Percentiles rank a stretch among this genome's conserved stretches.
Evolutionary conservation across 2,329 filamentous ascomycete genomes (phyloP).

Genomic region (Fusarium ambrosium): DNA sequence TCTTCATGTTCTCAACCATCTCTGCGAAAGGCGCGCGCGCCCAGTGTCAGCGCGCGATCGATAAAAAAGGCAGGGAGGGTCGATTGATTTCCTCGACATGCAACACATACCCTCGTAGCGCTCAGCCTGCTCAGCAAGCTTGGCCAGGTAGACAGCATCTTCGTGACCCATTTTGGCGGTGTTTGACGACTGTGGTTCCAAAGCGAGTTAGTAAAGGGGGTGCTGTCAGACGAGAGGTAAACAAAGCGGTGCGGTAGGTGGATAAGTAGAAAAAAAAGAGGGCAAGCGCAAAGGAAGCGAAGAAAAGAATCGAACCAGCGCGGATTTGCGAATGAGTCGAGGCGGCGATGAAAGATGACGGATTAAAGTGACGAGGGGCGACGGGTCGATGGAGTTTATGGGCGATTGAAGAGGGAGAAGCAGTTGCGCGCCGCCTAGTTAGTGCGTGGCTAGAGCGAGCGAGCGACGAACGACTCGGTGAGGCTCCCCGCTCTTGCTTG

Average conservation of each 20-base stretch:
- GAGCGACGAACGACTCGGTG: conserved; percentile 43
- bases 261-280: conserved; percentile 7
- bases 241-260: conserved; percentile 22
- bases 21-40: conserved; percentile 77
- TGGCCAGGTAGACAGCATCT: conserved; percentile 99
- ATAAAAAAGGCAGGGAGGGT: conserved; percentile 2
- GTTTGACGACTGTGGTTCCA: conserved; percentile 44
- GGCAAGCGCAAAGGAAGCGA: conserved; percentile 36
- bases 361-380: conserved; percentile 29
- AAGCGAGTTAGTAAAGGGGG: conserved; percentile 43
- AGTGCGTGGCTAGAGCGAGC: conserved; percentile 44
- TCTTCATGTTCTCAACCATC: conserved; percentile 99
- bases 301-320: conserved; percentile 24
- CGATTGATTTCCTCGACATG: neutral
- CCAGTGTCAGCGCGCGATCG: conserved; percentile 44
- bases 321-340: conserved; percentile 25
- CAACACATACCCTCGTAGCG: conserved; percentile 91
- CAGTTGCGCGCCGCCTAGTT: conserved; percentile 40
- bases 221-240: conserved; percentile 40
- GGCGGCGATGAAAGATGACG: conserved; percentile 24
- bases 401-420: conserved; percentile 34
- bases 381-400: conserved; percentile 32
- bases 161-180: conserved; percentile 93
- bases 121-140: conserved; percentile 99
- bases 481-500: conserved; percentile 48